Base-by-base conservation (phyloP, 768 basidiomycete species). In the Mycena chlorophos region DNA sequence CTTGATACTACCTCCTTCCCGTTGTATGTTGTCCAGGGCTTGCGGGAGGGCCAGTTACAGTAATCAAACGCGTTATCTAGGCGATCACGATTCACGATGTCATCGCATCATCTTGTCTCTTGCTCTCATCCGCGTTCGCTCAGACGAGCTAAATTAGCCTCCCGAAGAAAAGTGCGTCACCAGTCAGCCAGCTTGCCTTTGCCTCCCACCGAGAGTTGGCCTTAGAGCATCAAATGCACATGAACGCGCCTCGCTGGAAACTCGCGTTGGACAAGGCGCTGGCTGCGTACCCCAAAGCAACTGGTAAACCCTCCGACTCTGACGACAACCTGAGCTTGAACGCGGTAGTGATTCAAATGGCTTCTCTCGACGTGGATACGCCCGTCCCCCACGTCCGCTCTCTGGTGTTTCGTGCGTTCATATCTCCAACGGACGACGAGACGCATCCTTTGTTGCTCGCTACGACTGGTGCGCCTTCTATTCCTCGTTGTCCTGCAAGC, bases 381-480 rank as follows among this genome's bases (percentile, higher is more conserved):
- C 60, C 65, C 42, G 66, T 68, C 8, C 86, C 88, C 1, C 84
- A 77, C 53, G 88, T 86, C 38, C 88, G 91, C 60, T 81, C 85
- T 3, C 78, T 78, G 55, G 71, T 88, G 51, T 83, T 88, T 56
- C 83, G 89, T 34, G 71, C 65, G 1, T 84, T 89, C 67, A 60
- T 90, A 37, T 67, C 76, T 8, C 71, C 79, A 2, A 66, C 71
- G 5, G 62, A 68, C 20, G 60, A 67, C 17, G 79, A 82, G 1
- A 60, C 73, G 25, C 73, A 82, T 3, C 87, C 89, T 0, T 73
- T 93, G 4, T 67, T 94, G 58, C 63, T 91, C 40, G 74, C 79
- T 46, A 82, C 86, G 13, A 90, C 90, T 45, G 60, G 60, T 61
- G 28, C 28, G 60, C 51, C 17, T 27, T 5, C 27, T 8, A n/a